Conservation (phyloP, 2,329 filamentous ascomycete genomes). For the Metarhizium album region DNA sequence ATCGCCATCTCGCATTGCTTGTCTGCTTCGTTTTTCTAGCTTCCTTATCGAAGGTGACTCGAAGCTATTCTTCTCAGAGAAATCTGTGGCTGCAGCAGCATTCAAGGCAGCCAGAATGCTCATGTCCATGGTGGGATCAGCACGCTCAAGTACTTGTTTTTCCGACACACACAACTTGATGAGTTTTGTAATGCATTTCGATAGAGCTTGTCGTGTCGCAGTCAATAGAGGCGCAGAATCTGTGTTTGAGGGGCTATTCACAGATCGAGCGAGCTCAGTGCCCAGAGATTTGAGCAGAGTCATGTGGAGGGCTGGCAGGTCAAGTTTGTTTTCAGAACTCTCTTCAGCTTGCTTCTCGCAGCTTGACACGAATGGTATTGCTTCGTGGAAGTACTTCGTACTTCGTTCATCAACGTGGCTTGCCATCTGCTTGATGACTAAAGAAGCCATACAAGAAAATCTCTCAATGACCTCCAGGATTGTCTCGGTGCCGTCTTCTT, state of each 20-base stretch:
- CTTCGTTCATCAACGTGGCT: constrained; percentile 32
- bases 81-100: constrained; percentile 16
- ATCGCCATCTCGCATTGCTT: constrained; percentile 24
- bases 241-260: constrained; percentile 15
- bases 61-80: constrained; percentile 13
- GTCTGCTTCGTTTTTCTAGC: constrained; percentile 24
- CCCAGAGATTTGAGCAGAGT: constrained; percentile 26
- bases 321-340: not conserved
- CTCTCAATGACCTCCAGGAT: constrained; percentile 23
- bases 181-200: constrained; percentile 15
- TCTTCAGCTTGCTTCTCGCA: constrained; percentile 10
- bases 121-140: constrained; percentile 14
- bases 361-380: constrained; percentile 15
- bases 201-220: constrained; percentile 17
- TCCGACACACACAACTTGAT: constrained; percentile 18
- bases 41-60: constrained; percentile 23
- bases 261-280: constrained; percentile 17
- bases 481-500: constrained; percentile 14
- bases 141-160: constrained; percentile 18
- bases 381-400: constrained; percentile 25
- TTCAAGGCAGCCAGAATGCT: constrained; percentile 23
- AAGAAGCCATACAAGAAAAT: constrained; percentile 20
- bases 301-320: constrained; percentile 21
- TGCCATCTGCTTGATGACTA: constrained; percentile 32
- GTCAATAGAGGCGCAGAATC: constrained; percentile 14